phyloP scores from a whole-genome alignment of 2,329 filamentous ascomycete species.

The Trichoderma afroharzianum region DNA sequence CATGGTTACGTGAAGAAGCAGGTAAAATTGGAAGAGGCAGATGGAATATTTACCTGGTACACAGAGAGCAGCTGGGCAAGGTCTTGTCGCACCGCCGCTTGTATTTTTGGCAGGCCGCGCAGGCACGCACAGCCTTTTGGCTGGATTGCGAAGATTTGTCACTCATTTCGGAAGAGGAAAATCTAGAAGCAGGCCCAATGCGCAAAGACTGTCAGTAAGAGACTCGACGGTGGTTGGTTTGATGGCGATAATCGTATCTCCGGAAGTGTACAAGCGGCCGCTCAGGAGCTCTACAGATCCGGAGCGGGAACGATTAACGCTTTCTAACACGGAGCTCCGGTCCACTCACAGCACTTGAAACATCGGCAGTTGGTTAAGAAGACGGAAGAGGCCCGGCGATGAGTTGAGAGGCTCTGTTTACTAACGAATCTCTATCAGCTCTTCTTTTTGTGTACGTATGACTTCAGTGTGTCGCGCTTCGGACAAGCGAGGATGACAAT shows the following conservation, averaged over 20 bases:
- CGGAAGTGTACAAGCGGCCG: constrained; percentile 10
- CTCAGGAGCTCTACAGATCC: neutral
- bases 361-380: neutral
- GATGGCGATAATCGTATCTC: neutral
- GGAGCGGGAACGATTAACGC: neutral
- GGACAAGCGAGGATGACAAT: neutral
- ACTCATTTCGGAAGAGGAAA: neutral
- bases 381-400: neutral
- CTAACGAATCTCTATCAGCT: neutral
- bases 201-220: neutral
- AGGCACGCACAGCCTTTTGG: constrained; percentile 16
- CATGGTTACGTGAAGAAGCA: neutral
- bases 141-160: neutral
- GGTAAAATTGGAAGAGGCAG: neutral
- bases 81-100: constrained; percentile 20
- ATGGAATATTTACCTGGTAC: constrained; percentile 12
- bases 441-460: neutral
- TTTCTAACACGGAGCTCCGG: neutral
- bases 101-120: constrained; percentile 19
- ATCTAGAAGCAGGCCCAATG: neutral
- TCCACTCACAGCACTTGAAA: constrained; percentile 15
- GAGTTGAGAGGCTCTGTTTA: neutral
- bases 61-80: constrained; percentile 17
- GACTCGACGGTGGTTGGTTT: neutral
- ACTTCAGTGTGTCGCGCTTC: neutral